A percentile compares a stretch with the other conserved stretches of the same genome.
Evolutionary conservation across 257 asterid species (phyloP).

Genomic region (Solanum bulbocastanum): DNA sequence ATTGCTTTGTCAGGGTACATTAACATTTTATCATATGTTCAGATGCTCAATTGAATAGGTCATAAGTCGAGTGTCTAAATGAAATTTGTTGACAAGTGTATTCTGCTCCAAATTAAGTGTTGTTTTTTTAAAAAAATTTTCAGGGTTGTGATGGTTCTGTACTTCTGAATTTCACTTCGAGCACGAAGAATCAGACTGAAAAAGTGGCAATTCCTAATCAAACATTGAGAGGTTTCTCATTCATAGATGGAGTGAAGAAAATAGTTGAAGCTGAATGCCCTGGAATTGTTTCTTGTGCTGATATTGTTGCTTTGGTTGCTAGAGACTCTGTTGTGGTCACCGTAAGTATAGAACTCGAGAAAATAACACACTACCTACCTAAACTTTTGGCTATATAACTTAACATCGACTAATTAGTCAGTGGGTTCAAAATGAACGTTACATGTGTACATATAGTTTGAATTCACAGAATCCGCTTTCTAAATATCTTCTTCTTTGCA

Average conservation of each 20-base stretch:
- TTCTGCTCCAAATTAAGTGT: background rate
- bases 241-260: conserved; percentile 7
- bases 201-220: conserved; percentile 3
- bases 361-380: background rate
- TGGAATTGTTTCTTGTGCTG: conserved; percentile 13
- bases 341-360: background rate
- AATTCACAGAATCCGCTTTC: background rate
- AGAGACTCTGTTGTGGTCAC: conserved; percentile 12
- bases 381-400: background rate
- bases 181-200: background rate
- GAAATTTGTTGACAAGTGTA: background rate
- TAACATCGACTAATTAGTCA: background rate
- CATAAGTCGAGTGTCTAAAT: background rate
- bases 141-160: conserved; percentile 22
- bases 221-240: background rate
- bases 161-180: conserved; percentile 12
- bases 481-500: background rate
- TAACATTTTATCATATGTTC: background rate
- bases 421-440: background rate
- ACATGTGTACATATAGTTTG: background rate
- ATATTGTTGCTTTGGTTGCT: conserved; percentile 8
- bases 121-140: no score
- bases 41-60: background rate
- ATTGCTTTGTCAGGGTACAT: conserved; percentile 21
- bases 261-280: conserved; percentile 8